A percentile compares a stretch with the other conserved stretches of the same genome.
These are phyloP conservation scores for Streptanthus diversifolius DNA, from an alignment of 345 rosid genomes.

Conservation along the genomic window DNA sequence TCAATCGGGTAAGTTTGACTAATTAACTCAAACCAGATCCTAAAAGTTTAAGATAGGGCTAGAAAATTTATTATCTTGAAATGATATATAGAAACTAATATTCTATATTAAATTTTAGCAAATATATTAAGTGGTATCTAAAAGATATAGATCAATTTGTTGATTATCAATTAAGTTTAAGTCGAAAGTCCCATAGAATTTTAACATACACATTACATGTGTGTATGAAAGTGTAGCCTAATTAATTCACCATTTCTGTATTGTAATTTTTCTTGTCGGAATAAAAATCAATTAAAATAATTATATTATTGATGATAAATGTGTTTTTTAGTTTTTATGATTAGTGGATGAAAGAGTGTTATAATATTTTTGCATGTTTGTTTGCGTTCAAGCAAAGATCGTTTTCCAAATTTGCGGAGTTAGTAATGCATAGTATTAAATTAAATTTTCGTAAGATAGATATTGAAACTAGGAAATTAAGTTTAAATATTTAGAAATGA, in stretches of 20 bases:
- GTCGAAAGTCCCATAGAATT: too few relatives aligned
- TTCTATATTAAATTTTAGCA: too few relatives aligned
- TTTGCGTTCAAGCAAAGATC: conserved; percentile 17
- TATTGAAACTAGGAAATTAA: neutral
- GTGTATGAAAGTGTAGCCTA: neutral
- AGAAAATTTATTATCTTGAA: too few relatives aligned
- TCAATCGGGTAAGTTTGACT: too few relatives aligned
- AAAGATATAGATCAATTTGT: too few relatives aligned
- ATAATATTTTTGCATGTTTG: neutral
- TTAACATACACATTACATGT: too few relatives aligned
- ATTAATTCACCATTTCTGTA: neutral
- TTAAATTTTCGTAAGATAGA: neutral
- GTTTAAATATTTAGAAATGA: neutral
- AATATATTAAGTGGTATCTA: too few relatives aligned
- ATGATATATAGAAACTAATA: too few relatives aligned
- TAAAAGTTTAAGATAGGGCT: too few relatives aligned
- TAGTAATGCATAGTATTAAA: neutral
- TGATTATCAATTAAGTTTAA: too few relatives aligned
- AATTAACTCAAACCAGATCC: too few relatives aligned
- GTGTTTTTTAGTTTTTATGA: neutral
- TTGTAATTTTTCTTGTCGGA: neutral
- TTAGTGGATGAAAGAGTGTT: neutral
- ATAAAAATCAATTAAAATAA: neutral
- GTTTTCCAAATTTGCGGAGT: neutral
- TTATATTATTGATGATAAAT: neutral